Percentiles rank a stretch among this genome's conserved stretches.
Conservation (phyloP, 2,329 filamentous ascomycete species). For the Verticillium nubilum region DNA sequence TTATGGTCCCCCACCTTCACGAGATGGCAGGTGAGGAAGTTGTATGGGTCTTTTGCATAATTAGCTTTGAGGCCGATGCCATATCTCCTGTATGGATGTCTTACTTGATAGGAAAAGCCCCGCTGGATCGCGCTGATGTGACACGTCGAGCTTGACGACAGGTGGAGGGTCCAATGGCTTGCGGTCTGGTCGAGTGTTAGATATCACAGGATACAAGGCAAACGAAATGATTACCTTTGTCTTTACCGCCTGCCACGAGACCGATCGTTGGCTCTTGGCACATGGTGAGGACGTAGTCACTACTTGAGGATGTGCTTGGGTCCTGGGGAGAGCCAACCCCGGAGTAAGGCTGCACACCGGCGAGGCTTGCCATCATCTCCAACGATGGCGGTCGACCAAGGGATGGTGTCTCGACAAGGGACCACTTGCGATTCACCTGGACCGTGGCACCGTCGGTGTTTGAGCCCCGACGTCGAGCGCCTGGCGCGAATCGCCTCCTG, state of each 20-base stretch:
- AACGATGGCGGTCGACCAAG: background rate
- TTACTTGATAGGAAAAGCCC: slow-evolving; percentile 45
- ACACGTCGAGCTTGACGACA: slow-evolving; percentile 65
- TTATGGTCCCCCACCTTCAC: slow-evolving; percentile 30
- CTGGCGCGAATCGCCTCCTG: too few relatives aligned
- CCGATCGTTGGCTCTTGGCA: background rate
- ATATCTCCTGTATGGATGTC: slow-evolving; percentile 19
- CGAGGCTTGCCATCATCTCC: background rate
- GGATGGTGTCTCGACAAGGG: background rate
- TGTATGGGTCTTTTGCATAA: slow-evolving; percentile 34
- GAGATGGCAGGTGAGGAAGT: slow-evolving; percentile 41
- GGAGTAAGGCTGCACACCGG: background rate
- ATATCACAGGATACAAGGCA: background rate
- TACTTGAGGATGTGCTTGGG: background rate
- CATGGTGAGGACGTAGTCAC: background rate
- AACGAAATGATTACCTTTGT: background rate
- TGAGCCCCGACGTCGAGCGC: too few relatives aligned
- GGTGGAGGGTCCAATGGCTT: slow-evolving; percentile 87
- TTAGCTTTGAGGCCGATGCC: background rate
- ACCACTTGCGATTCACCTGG: too few relatives aligned
- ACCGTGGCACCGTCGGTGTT: too few relatives aligned
- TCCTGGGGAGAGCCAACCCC: background rate
- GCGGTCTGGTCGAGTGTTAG: slow-evolving; percentile 47
- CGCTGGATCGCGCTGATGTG: slow-evolving; percentile 34
- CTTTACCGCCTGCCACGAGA: background rate